Conservation (phyloP, 768 basidiomycete genomes). For the Lactifluus subvellereus region DNA sequence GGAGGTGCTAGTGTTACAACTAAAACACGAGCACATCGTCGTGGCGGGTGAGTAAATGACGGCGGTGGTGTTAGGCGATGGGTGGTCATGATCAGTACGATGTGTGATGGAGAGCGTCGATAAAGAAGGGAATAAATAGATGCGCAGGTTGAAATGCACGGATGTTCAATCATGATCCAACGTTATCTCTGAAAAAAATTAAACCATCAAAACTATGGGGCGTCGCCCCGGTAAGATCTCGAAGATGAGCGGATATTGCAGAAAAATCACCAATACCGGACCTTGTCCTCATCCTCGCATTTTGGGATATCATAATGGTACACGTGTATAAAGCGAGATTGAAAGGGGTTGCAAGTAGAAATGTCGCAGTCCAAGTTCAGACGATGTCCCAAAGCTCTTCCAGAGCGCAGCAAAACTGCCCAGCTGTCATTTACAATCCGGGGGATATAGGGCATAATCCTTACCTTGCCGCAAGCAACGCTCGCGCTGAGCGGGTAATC, state of each 20-base stretch:
- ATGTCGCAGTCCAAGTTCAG: conserved; percentile 32
- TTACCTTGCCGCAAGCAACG: conserved; percentile 95
- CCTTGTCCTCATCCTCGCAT: conserved; percentile 1
- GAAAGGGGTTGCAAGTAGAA: background rate
- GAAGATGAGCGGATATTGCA: background rate
- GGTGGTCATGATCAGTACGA: conserved; percentile 6
- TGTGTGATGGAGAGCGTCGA: conserved; percentile 1
- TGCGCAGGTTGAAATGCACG: conserved; percentile 32
- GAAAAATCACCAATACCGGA: background rate
- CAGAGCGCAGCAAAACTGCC: conserved; percentile 80
- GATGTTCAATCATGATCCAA: conserved; percentile 14
- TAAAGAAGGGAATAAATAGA: conserved; percentile 18
- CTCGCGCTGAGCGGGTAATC: conserved; percentile 89
- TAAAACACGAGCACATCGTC: conserved; percentile 5
- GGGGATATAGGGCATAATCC: conserved; percentile 26
- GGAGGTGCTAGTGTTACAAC: conserved; percentile 4
- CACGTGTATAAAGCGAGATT: background rate
- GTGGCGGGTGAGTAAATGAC: conserved; percentile 6
- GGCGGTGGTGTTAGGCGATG: background rate
- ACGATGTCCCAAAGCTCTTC: conserved; percentile 96
- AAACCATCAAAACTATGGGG: background rate
- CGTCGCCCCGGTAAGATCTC: background rate
- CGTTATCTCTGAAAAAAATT: conserved; percentile 19
- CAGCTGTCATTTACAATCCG: background rate
- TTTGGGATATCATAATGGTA: conserved; percentile 9